Evolutionary conservation across 2,329 filamentous ascomycete genomes (phyloP).

Genomic region (Colletotrichum gloeosporioides): DNA sequence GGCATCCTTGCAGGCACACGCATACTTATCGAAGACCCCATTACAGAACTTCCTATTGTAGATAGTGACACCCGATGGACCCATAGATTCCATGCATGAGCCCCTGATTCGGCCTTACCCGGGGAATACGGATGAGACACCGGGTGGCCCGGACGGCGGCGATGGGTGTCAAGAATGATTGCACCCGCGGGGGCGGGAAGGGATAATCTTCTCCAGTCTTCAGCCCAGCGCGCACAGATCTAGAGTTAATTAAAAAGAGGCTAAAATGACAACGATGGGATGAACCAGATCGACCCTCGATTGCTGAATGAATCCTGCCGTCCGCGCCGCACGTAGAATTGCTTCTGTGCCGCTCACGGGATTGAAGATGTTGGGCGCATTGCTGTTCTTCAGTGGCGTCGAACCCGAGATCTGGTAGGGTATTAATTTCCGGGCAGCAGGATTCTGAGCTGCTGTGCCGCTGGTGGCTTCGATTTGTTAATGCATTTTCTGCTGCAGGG

Average conservation of each 20-base stretch:
- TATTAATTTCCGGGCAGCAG: slow-evolving; percentile 4
- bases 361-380: background rate
- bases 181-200: background rate
- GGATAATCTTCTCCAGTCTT: background rate
- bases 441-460: slow-evolving; percentile 4
- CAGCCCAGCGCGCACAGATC: background rate
- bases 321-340: background rate
- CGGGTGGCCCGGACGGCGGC: background rate
- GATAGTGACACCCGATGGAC: background rate
- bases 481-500: slow-evolving; percentile 1
- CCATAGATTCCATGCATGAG: background rate
- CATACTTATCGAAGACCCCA: background rate
- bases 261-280: background rate
- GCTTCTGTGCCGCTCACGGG: background rate
- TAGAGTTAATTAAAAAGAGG: background rate
- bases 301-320: background rate
- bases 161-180: background rate
- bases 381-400: background rate
- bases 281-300: background rate
- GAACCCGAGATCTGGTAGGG: background rate
- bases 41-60: slow-evolving; percentile 9
- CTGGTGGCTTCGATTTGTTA: background rate
- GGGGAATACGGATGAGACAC: background rate
- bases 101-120: background rate
- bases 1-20: background rate